These are phyloP conservation scores for Ophiostoma sp. DNA, from an alignment of 2,329 filamentous ascomycete genomes.

Conservation along the genomic window DNA sequence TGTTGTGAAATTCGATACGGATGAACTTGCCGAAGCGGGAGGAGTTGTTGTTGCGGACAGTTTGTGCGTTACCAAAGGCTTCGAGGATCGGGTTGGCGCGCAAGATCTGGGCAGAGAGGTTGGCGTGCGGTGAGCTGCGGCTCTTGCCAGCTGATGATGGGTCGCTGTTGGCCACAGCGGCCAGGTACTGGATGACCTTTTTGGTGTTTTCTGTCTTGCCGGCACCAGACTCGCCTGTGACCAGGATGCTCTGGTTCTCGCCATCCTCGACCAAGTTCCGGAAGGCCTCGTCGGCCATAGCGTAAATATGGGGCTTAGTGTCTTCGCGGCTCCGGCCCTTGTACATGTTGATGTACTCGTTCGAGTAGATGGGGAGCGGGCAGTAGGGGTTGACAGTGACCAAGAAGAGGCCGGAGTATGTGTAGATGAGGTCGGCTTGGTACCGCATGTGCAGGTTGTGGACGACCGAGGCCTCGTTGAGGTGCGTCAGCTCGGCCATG, in stretches of 20 bases:
- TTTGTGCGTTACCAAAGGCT: constrained; percentile 97
- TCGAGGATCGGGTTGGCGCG: constrained; percentile 96
- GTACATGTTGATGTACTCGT: constrained; percentile 98
- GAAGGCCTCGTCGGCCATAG: constrained; percentile 96
- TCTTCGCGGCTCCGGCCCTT: constrained; percentile 88
- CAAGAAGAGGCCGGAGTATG: constrained; percentile 94
- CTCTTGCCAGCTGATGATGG: constrained; percentile 61
- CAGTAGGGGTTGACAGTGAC: constrained; percentile 98
- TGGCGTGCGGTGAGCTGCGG: constrained; percentile 65
- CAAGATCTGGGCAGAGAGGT: constrained; percentile 92
- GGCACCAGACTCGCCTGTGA: constrained; percentile 95
- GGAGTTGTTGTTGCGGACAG: constrained; percentile 96
- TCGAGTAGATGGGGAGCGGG: constrained; percentile 88
- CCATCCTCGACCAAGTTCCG: constrained; percentile 93
- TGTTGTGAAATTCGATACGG: constrained; percentile 86
- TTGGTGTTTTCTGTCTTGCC: constrained; percentile 99
- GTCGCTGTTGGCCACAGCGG: constrained; percentile 86
- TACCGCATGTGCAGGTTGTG: constrained; percentile 96
- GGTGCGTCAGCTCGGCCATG: constrained; percentile 96
- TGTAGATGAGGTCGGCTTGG: constrained; percentile 94
- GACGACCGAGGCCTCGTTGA: constrained; percentile 97
- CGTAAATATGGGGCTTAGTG: constrained; percentile 95
- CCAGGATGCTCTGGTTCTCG: constrained; percentile 93
- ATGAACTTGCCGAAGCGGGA: constrained; percentile 99
- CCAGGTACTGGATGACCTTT: constrained; percentile 98